Conservation (phyloP, 768 basidiomycete species). For the Hemileccinum rubropunctum region DNA sequence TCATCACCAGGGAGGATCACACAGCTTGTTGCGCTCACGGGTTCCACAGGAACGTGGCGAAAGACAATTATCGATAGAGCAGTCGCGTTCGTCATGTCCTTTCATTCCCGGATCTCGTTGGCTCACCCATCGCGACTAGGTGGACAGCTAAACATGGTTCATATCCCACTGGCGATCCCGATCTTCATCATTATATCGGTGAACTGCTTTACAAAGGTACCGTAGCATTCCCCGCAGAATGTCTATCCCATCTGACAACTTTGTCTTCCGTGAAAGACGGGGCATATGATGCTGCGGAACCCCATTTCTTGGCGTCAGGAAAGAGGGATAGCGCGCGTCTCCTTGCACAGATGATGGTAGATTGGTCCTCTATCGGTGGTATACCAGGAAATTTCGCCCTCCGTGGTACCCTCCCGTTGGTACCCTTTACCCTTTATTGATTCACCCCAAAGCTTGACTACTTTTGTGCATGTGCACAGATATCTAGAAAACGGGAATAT, state of each 20-base stretch:
- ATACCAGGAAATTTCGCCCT: conserved; percentile 75
- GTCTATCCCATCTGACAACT: conserved; percentile 1
- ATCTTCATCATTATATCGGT: conserved; percentile 86
- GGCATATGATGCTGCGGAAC: conserved; percentile 70
- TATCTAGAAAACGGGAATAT: conserved; percentile 86
- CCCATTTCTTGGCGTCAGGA: conserved; percentile 80
- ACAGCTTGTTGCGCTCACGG: conserved; percentile 86
- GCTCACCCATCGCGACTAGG: conserved; percentile 40
- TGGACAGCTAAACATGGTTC: conserved; percentile 81
- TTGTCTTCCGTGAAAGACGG: conserved; percentile 51
- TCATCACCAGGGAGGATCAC: conserved; percentile 70
- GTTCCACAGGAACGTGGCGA: conserved; percentile 79
- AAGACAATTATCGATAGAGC: conserved; percentile 86
- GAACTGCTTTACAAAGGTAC: conserved; percentile 83
- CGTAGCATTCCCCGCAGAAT: conserved; percentile 2
- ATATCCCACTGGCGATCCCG: conserved; percentile 86
- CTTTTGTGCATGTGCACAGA: conserved; percentile 34
- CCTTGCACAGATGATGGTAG: conserved; percentile 81
- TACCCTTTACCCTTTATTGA: conserved; percentile 5
- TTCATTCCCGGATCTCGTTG: conserved; percentile 8
- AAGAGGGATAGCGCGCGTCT: conserved; percentile 85
- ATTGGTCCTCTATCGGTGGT: conserved; percentile 63
- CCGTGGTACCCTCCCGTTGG: conserved; percentile 80
- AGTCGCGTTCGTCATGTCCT: conserved; percentile 59
- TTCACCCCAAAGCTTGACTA: conserved; percentile 2